phyloP scores from a whole-genome alignment of 306 rosid species.

The Medicago arabica region DNA sequence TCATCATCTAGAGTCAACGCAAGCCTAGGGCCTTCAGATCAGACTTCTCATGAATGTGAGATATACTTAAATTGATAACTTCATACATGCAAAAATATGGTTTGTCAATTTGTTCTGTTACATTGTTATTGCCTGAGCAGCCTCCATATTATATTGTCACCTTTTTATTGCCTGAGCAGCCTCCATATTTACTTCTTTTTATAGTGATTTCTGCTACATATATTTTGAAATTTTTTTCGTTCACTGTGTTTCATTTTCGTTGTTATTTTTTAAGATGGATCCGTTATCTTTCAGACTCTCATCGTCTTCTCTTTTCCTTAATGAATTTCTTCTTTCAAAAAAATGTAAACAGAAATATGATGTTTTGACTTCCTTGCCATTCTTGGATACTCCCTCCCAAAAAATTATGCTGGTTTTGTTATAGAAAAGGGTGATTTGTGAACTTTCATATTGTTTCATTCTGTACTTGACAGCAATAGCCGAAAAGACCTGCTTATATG shows the following conservation, averaged over 20 bases:
- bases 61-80: slow-evolving; percentile 40
- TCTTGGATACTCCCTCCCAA: not conserved
- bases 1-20: slow-evolving; percentile 52
- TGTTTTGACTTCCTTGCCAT: slow-evolving; percentile 1
- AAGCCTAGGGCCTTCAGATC: slow-evolving; percentile 53
- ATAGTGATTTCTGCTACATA: slow-evolving; percentile 6
- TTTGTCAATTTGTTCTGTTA: slow-evolving; percentile 2
- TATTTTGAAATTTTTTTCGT: slow-evolving; percentile 19
- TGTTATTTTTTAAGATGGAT: slow-evolving; percentile 16
- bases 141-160: slow-evolving; percentile 12
- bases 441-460: slow-evolving; percentile 35
- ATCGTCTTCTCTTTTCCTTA: slow-evolving; percentile 21
- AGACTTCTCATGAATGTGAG: slow-evolving; percentile 70
- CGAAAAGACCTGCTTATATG: slow-evolving; percentile 67
- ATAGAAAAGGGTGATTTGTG: slow-evolving; percentile 27
- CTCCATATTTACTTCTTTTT: slow-evolving; percentile 1
- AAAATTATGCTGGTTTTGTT: slow-evolving; percentile 8
- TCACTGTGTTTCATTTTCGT: not conserved
- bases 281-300: not conserved
- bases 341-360: slow-evolving; percentile 20
- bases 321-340: slow-evolving; percentile 35
- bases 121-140: slow-evolving; percentile 23
- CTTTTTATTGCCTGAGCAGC: slow-evolving; percentile 27
- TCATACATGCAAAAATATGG: slow-evolving; percentile 14
- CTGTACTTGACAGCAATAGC: slow-evolving; percentile 55